Percentiles rank a stretch among this genome's conserved stretches.
Conservation (phyloP, 192 early-diverging fungal species). For the Gryganskiella cystojenkinii region DNA sequence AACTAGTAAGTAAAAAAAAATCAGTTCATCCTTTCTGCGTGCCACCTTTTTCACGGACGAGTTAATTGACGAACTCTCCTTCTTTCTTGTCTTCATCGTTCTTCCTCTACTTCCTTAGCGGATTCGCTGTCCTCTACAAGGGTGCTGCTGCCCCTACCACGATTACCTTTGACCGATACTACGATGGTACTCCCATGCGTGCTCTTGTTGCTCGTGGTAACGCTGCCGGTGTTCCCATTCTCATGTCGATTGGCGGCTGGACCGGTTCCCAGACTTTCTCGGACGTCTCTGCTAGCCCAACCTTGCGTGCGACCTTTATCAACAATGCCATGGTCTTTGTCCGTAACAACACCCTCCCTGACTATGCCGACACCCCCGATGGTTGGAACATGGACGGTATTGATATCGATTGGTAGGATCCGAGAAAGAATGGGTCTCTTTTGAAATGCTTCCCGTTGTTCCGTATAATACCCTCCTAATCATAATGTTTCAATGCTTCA, state of each 20-base stretch:
- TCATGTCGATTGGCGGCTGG: conserved; percentile 79
- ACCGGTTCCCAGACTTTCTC: conserved; percentile 74
- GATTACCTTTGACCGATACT: conserved; percentile 40
- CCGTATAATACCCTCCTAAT: neutral
- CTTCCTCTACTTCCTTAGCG: neutral
- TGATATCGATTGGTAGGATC: conserved; percentile 51
- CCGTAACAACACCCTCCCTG: conserved; percentile 23
- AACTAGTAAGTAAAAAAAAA: conserved; percentile 52
- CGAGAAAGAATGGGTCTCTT: neutral
- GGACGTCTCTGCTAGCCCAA: conserved; percentile 57
- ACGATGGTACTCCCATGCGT: conserved; percentile 30
- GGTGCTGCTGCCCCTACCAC: conserved; percentile 8
- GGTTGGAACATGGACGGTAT: conserved; percentile 49
- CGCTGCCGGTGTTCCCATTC: conserved; percentile 40
- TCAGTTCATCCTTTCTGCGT: neutral
- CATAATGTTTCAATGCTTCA: neutral
- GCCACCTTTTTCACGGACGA: neutral
- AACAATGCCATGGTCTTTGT: conserved; percentile 60
- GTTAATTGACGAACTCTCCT: neutral
- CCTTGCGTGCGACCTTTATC: conserved; percentile 62
- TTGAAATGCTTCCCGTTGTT: neutral
- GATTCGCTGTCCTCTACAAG: conserved; percentile 36
- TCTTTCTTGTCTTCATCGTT: neutral
- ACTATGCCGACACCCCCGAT: conserved; percentile 18
- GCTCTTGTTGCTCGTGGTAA: conserved; percentile 24